These are phyloP conservation scores for Fusarium mundagurra DNA, from an alignment of 2,329 filamentous ascomycete genomes.

Conservation along the genomic window DNA sequence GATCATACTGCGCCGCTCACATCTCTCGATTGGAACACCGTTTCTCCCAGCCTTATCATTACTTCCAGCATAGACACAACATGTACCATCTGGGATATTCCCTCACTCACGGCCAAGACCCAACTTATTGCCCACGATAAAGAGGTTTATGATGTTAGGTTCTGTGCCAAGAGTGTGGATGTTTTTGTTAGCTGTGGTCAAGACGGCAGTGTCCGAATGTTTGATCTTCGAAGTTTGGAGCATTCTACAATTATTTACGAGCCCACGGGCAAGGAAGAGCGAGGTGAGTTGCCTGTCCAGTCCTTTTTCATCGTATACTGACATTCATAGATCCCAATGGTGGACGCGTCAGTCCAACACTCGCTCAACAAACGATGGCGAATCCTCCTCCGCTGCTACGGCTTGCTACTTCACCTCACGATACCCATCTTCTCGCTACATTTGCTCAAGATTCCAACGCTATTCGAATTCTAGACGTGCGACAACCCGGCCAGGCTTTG, in stretches of 20 bases:
- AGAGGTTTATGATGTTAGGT: conserved; percentile 97
- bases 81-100: conserved; percentile 99
- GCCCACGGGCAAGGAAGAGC: conserved; percentile 85
- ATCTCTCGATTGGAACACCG: conserved; percentile 96
- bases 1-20: conserved; percentile 97
- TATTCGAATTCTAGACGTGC: conserved; percentile 94
- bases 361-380: conserved; percentile 80
- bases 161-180: conserved; percentile 98
- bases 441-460: conserved; percentile 93
- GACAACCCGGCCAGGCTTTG: conserved; percentile 93
- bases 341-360: conserved; percentile 76
- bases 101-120: conserved; percentile 95
- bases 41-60: conserved; percentile 96
- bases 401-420: conserved; percentile 90
- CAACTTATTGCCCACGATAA: conserved; percentile 99
- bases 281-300: conserved; percentile 60
- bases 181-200: conserved; percentile 98
- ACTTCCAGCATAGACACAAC: conserved; percentile 99
- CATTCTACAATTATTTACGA: conserved; percentile 99
- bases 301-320: neutral
- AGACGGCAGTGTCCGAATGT: conserved; percentile 98
- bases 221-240: conserved; percentile 93
- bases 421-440: conserved; percentile 94
- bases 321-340: conserved; percentile 60
- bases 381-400: conserved; percentile 82